Percentiles rank a stretch among this genome's conserved stretches.
These are phyloP conservation scores for Thamnidium elegans DNA, from an alignment of 192 early-diverging fungal species.

Conservation along the genomic window DNA sequence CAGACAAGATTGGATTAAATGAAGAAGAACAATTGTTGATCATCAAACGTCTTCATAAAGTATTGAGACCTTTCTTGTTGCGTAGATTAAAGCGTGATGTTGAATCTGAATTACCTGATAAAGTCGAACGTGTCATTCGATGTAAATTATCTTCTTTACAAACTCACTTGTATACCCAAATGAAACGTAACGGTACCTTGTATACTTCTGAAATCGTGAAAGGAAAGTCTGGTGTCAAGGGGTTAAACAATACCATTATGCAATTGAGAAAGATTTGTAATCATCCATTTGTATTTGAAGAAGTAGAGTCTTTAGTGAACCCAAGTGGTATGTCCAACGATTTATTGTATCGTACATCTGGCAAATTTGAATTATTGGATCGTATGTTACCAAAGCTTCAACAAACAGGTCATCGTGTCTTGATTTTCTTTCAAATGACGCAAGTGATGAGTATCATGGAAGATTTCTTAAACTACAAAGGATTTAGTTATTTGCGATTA, in stretches of 20 bases:
- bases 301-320: slow-evolving; percentile 84
- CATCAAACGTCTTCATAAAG: slow-evolving; percentile 95
- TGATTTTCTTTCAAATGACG: slow-evolving; percentile 85
- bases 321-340: slow-evolving; percentile 67
- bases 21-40: slow-evolving; percentile 98
- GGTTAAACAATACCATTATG: slow-evolving; percentile 96
- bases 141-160: slow-evolving; percentile 92
- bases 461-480: slow-evolving; percentile 82
- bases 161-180: slow-evolving; percentile 78
- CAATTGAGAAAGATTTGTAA: slow-evolving; percentile 98
- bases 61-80: slow-evolving; percentile 94
- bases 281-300: slow-evolving; percentile 96
- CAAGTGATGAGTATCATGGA: slow-evolving; percentile 97
- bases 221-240: slow-evolving; percentile 64
- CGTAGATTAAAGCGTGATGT: slow-evolving; percentile 98
- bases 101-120: slow-evolving; percentile 96
- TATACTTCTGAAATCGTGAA: slow-evolving; percentile 68
- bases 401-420: slow-evolving; percentile 73
- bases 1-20: slow-evolving; percentile 90
- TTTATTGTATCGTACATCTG: slow-evolving; percentile 78
- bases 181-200: slow-evolving; percentile 74
- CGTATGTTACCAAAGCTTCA: slow-evolving; percentile 89
- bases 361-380: slow-evolving; percentile 97
- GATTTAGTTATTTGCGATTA: slow-evolving; percentile 75
- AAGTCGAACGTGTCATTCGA: slow-evolving; percentile 91